phyloP scores from a whole-genome alignment of 768 basidiomycete species.

The Rhodotorula babjevae region DNA sequence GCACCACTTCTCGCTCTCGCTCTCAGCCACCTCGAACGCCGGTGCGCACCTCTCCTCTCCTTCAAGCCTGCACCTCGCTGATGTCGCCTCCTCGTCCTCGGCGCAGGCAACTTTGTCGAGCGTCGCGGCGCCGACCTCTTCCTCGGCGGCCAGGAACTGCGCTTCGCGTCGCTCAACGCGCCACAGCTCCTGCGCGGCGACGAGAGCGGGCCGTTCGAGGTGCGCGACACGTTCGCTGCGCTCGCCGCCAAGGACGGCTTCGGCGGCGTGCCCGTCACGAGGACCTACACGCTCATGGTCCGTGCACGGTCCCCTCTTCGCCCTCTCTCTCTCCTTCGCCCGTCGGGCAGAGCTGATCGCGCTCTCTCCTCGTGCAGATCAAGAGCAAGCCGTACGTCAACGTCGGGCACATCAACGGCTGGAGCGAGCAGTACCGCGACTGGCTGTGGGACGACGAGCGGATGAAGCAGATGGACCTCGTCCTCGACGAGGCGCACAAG shows the following conservation, averaged over 20 bases:
- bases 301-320: neutral
- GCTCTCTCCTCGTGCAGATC: conserved; percentile 9
- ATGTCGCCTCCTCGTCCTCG: no score
- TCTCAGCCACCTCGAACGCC: neutral
- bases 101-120: conserved; percentile 19
- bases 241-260: conserved; percentile 18
- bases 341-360: no score
- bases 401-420: conserved; percentile 39
- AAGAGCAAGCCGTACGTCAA: conserved; percentile 26
- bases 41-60: neutral
- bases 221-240: conserved; percentile 34
- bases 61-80: no score
- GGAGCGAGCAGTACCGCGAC: conserved; percentile 27
- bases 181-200: conserved; percentile 42
- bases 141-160: conserved; percentile 31
- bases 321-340: neutral
- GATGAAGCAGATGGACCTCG: conserved; percentile 27
- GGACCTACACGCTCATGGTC: conserved; percentile 37
- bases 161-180: conserved; percentile 40
- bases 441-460: conserved; percentile 37
- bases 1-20: neutral
- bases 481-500: conserved; percentile 26
- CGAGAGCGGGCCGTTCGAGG: conserved; percentile 32
- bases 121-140: conserved; percentile 20
- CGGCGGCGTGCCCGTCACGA: conserved; percentile 22